Percentiles rank a stretch among this genome's conserved stretches.
Evolutionary conservation across 768 basidiomycete genomes (phyloP).

Genomic region (Cantharellus anzutake): DNA sequence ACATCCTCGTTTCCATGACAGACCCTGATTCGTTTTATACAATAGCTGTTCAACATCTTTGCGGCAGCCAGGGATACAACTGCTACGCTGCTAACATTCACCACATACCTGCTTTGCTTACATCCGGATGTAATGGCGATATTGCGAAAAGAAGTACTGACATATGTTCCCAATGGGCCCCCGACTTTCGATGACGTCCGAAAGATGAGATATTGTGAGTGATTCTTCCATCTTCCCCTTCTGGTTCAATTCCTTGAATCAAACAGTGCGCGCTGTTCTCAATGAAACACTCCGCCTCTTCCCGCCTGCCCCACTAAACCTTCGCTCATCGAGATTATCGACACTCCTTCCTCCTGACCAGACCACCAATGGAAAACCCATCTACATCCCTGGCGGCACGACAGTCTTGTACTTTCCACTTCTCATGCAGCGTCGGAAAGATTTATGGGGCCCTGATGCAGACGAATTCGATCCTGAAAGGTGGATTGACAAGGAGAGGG

Average conservation of each 20-base stretch:
- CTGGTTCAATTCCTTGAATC: not conserved
- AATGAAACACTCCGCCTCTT: constrained; percentile 19
- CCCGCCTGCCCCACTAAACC: constrained; percentile 15
- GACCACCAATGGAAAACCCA: not conserved
- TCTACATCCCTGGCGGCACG: constrained; percentile 6
- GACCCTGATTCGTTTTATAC: no score
- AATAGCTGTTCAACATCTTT: constrained; percentile 6
- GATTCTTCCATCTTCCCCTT: not conserved
- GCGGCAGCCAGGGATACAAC: constrained; percentile 9
- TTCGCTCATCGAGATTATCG: constrained; percentile 2
- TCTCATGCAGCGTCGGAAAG: constrained; percentile 14
- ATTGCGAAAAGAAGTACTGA: constrained; percentile 10
- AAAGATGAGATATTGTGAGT: constrained; percentile 5
- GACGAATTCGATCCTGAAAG: constrained; percentile 17
- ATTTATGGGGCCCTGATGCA: constrained; percentile 18
- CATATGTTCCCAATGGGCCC: not conserved
- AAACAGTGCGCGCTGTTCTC: constrained; percentile 17
- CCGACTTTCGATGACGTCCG: constrained; percentile 3
- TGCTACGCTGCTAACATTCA: constrained; percentile 5
- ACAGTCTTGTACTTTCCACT: constrained; percentile 1
- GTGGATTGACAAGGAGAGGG: constrained; percentile 13
- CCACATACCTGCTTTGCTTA: constrained; percentile 3
- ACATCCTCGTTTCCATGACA: no score
- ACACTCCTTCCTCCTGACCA: not conserved
- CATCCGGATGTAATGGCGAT: constrained; percentile 5